A percentile compares a stretch with the other conserved stretches of the same genome.
Conservation (phyloP, 2,329 filamentous ascomycete genomes). For the Diplodia intermedia region DNA sequence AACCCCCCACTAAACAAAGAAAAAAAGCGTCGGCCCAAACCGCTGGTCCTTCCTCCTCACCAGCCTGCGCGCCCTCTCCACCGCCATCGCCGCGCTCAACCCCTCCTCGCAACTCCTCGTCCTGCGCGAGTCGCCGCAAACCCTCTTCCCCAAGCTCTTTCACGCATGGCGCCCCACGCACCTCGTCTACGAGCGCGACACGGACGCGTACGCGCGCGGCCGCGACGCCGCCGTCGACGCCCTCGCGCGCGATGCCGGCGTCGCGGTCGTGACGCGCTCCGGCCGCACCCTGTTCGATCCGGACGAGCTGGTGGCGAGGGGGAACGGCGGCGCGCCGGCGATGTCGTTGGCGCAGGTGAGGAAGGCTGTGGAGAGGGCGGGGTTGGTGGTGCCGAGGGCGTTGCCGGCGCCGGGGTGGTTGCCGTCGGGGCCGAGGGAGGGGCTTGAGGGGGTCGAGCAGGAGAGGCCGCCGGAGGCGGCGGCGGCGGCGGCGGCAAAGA, state of each 20-base stretch:
- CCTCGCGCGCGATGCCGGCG: conserved; percentile 69
- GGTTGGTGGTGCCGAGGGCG: conserved; percentile 66
- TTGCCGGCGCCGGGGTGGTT: conserved; percentile 65
- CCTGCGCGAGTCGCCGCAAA: conserved; percentile 74
- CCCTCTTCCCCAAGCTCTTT: conserved; percentile 74
- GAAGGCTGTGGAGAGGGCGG: conserved; percentile 59
- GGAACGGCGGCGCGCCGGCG: conserved; percentile 70
- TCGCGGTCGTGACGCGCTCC: conserved; percentile 68
- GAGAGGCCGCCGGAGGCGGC: conserved; percentile 54
- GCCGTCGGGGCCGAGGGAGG: conserved; percentile 68
- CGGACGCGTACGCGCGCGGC: conserved; percentile 72
- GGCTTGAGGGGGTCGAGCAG: conserved; percentile 63
- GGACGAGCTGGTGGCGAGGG: conserved; percentile 49
- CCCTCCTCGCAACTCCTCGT: conserved; percentile 73
- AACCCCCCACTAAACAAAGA: background rate
- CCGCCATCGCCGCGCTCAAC: conserved; percentile 72
- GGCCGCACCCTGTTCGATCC: conserved; percentile 78
- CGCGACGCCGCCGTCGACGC: conserved; percentile 66
- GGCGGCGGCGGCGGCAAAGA: conserved; percentile 50
- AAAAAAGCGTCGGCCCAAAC: conserved; percentile 67
- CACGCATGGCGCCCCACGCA: conserved; percentile 76
- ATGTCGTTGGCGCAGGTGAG: conserved; percentile 76
- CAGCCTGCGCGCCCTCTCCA: conserved; percentile 74
- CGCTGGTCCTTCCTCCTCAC: conserved; percentile 79
- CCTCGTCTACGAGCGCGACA: conserved; percentile 80